Conservation (phyloP, 129 eudicot species). For the Helianthus annuus region DNA sequence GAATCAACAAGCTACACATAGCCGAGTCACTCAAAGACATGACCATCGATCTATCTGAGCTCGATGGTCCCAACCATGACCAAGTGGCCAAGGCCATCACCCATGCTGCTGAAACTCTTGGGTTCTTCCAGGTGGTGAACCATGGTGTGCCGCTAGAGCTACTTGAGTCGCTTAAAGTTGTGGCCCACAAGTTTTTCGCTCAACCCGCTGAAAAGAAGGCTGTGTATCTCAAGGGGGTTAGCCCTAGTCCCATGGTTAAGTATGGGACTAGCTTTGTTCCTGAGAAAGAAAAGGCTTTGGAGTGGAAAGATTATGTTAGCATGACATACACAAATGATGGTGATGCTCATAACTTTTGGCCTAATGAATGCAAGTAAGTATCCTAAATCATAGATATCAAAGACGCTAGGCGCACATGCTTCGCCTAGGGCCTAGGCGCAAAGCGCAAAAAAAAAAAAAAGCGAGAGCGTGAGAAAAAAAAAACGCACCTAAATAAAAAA, state of each 20-base stretch:
- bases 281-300: constrained; percentile 45
- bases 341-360: constrained; percentile 49
- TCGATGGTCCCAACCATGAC: constrained; percentile 43
- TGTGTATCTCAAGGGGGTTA: constrained; percentile 44
- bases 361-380: constrained; percentile 44
- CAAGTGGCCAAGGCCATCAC: constrained; percentile 45
- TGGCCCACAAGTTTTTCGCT: constrained; percentile 40
- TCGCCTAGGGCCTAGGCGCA: too few relatives aligned
- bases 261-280: constrained; percentile 59
- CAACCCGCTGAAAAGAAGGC: constrained; percentile 51
- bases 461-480: too few relatives aligned
- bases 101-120: constrained; percentile 51
- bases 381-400: too few relatives aligned
- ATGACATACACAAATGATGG: constrained; percentile 48
- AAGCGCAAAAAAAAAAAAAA: too few relatives aligned
- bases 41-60: constrained; percentile 45
- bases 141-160: constrained; percentile 51
- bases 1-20: constrained; percentile 15
- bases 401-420: too few relatives aligned
- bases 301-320: constrained; percentile 52
- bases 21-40: constrained; percentile 8
- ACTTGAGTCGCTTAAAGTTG: constrained; percentile 40
- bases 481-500: too few relatives aligned
- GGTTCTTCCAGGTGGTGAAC: constrained; percentile 60
- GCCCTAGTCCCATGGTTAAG: constrained; percentile 46